Evolutionary conservation across 805 yeast genomes (phyloP).

Genomic region (Candida odintsovae): DNA sequence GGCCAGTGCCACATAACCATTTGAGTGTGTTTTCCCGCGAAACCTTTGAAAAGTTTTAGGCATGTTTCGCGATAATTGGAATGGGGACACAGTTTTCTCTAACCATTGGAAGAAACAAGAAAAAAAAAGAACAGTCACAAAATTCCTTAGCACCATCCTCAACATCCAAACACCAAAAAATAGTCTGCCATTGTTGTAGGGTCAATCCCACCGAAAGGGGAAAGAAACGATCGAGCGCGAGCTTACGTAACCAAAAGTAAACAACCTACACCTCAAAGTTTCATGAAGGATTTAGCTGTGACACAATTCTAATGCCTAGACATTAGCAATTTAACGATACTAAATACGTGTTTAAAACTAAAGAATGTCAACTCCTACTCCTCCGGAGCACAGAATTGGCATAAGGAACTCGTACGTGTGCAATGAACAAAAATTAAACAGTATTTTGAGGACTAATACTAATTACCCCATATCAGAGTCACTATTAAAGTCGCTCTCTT

Average conservation of each 20-base stretch:
- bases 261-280: slow-evolving; percentile 1
- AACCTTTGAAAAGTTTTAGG: neutral
- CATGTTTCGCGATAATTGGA: neutral
- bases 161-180: neutral
- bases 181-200: neutral
- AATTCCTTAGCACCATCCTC: neutral
- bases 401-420: slow-evolving; percentile 17
- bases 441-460: too few species aligned
- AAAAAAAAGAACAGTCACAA: neutral
- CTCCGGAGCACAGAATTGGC: slow-evolving; percentile 17
- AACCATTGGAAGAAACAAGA: too few species aligned
- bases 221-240: neutral
- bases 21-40: neutral
- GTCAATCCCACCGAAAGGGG: neutral
- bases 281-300: neutral
- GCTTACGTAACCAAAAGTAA: slow-evolving; percentile 16
- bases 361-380: slow-evolving; percentile 12
- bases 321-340: neutral
- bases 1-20: slow-evolving; percentile 7
- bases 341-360: neutral
- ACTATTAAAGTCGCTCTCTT: slow-evolving; percentile 84
- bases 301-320: neutral
- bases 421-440: too few species aligned
- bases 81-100: too few species aligned
- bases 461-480: slow-evolving; percentile 27